Conservation (phyloP, 345 rosid genomes). For the Acer saccharum region DNA sequence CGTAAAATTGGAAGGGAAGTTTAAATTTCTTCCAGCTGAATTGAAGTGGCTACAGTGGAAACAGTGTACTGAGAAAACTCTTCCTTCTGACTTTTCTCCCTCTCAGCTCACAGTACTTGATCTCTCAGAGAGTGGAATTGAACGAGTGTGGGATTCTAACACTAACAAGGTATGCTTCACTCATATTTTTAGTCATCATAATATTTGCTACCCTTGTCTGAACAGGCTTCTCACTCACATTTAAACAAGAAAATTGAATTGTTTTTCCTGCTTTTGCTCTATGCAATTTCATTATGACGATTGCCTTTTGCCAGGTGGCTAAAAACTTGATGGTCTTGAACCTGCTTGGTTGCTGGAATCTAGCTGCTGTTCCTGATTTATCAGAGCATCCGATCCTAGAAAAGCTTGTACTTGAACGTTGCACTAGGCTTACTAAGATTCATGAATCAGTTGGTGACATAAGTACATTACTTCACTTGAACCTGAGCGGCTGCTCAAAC, state of each 20-base stretch:
- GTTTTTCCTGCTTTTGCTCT: neutral
- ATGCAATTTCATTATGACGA: neutral
- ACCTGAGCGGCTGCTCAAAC: conserved; percentile 38
- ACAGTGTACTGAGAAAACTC: no score
- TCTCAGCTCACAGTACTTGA: no score
- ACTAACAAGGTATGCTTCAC: no score
- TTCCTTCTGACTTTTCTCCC: no score
- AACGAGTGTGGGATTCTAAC: no score
- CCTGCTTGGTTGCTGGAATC: conserved; percentile 38
- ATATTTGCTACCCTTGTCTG: no score
- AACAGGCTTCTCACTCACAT: no score
- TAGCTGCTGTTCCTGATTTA: conserved; percentile 46
- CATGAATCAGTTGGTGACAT: conserved; percentile 42
- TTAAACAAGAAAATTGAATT: neutral
- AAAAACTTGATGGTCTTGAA: conserved; percentile 48
- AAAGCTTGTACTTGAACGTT: conserved; percentile 43
- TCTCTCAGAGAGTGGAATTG: no score
- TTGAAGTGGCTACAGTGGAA: no score
- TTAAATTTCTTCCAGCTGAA: no score
- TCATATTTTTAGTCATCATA: no score
- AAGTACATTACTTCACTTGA: conserved; percentile 35
- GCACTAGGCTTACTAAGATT: conserved; percentile 34
- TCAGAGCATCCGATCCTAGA: conserved; percentile 33
- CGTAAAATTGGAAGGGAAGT: no score
- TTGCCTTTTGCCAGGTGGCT: conserved; percentile 32